Percentiles rank a stretch among this genome's conserved stretches.
Conservation (phyloP, 2,329 filamentous ascomycete species). For the Epichloe brachyelytri region DNA sequence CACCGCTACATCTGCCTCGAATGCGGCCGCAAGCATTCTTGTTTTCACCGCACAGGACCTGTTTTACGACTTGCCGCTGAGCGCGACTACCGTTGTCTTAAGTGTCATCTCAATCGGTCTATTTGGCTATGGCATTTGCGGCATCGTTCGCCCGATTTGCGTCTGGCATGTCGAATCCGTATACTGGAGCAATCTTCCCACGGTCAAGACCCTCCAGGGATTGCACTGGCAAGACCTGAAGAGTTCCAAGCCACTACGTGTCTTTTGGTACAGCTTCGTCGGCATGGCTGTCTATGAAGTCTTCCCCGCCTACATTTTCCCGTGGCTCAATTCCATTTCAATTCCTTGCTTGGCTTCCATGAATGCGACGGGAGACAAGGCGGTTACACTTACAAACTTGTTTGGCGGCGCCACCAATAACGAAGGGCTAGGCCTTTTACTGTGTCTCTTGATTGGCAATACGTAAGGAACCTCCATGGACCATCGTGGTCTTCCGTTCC, state of each 20-base stretch:
- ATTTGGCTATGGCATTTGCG: conserved; percentile 42
- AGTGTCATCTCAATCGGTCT: conserved; percentile 37
- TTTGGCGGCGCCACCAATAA: conserved; percentile 28
- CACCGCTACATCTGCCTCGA: conserved; percentile 40
- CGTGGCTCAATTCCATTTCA: conserved; percentile 42
- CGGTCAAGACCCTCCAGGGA: conserved; percentile 39
- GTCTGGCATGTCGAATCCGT: conserved; percentile 45
- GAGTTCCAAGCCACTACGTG: conserved; percentile 35
- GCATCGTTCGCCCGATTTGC: conserved; percentile 37
- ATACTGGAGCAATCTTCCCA: conserved; percentile 41
- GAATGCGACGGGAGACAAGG: conserved; percentile 10
- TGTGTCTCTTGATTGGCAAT: conserved; percentile 31
- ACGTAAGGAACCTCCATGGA: conserved; percentile 11
- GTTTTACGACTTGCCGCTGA: conserved; percentile 36
- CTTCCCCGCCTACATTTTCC: conserved; percentile 41
- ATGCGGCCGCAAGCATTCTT: conserved; percentile 18
- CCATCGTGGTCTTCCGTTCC: neutral
- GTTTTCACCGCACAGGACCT: conserved; percentile 37
- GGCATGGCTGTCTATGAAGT: conserved; percentile 39
- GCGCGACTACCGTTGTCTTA: conserved; percentile 32
- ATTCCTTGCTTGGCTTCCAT: conserved; percentile 40
- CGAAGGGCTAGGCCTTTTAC: conserved; percentile 27
- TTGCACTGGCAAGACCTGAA: conserved; percentile 40
- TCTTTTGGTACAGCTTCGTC: conserved; percentile 37
- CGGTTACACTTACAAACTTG: conserved; percentile 6